Percentiles rank a stretch among this genome's conserved stretches.
Conservation (phyloP, 345 rosid species). For the Clarkia xantiana region DNA sequence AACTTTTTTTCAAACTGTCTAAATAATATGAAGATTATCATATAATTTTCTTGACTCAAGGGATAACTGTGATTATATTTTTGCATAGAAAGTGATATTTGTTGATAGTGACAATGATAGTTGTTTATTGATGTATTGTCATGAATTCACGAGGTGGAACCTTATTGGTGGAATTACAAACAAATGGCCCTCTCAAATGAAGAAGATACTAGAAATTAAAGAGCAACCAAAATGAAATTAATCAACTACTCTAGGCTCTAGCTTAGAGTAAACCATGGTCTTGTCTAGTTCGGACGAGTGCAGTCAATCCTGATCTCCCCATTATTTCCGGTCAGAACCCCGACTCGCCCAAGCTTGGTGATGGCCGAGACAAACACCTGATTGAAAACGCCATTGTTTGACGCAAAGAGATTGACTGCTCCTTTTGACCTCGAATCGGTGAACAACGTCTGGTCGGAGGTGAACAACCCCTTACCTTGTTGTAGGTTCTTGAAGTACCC, state of each 20-base stretch:
- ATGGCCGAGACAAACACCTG: conserved; percentile 57
- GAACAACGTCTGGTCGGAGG: conserved; percentile 56
- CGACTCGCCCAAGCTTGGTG: conserved; percentile 65
- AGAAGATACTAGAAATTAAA: background rate
- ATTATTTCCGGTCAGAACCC: conserved; percentile 40
- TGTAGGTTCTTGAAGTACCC: conserved; percentile 57
- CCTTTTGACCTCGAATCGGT: conserved; percentile 45
- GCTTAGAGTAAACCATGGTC: background rate
- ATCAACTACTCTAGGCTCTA: no score
- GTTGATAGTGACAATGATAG: no score
- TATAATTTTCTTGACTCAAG: no score
- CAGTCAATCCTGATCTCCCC: conserved; percentile 76
- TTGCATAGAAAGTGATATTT: no score
- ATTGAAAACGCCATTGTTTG: conserved; percentile 33
- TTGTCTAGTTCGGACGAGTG: conserved; percentile 26
- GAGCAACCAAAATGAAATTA: background rate
- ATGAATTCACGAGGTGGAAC: no score
- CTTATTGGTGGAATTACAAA: no score
- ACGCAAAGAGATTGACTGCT: conserved; percentile 46
- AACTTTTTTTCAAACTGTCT: no score
- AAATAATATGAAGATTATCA: no score
- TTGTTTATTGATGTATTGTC: no score
- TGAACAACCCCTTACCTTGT: conserved; percentile 55
- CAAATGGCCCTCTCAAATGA: background rate
- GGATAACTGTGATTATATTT: no score